Base-by-base conservation (phyloP, 1,284 basidiomycete species). In the Sporisorium exsertum region DNA sequence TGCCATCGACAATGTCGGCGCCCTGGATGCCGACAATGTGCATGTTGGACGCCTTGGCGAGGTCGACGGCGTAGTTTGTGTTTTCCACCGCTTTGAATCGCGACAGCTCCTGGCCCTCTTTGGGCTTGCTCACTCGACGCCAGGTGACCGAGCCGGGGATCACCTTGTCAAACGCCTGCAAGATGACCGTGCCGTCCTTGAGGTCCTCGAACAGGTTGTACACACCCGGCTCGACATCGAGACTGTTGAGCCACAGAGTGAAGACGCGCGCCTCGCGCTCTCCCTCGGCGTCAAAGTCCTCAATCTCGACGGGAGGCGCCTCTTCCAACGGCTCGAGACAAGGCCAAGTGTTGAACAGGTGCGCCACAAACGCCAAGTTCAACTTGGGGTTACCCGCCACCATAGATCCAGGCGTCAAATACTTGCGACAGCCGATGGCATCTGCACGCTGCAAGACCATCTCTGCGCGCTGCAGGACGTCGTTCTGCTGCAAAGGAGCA, bases 51-150 rank as follows among this genome's bases (percentile, higher is more conserved):
- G 93, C 91, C 86, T 92, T 94, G 18, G 91, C 95, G 18, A 99
- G 91, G 58, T 99, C 96, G 57, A 98, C 92, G 5, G 89, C 91
- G 82, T 99, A 99, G 86, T 99, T 99, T 59, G 94, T 97, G 87
- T 99, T 99, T 87, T 99, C 97, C 37, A 99, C 95, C 49, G 91
- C 91, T 89, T 99, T 99, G 90, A 98, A 99, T 60, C 94, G 89
- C 40, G 94, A 95, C 24, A 99, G 88, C 60, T 91, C 92, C 83
- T 92, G 92, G 32, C 91, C 69, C 32, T 89, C 92, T 85, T 93
- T 95, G 24, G 95, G 94, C 87, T 96, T 96, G 65, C 92, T 93
- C 20, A 97, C 95, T 13, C 96, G 90, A 35, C 94, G 90, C 97
- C 96, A 98, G 69, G 93, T 88, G 60, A 99, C 97, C 26, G 90